phyloP scores from a whole-genome alignment of 2,329 filamentous ascomycete species.

The Erysiphe neolycopersici region DNA sequence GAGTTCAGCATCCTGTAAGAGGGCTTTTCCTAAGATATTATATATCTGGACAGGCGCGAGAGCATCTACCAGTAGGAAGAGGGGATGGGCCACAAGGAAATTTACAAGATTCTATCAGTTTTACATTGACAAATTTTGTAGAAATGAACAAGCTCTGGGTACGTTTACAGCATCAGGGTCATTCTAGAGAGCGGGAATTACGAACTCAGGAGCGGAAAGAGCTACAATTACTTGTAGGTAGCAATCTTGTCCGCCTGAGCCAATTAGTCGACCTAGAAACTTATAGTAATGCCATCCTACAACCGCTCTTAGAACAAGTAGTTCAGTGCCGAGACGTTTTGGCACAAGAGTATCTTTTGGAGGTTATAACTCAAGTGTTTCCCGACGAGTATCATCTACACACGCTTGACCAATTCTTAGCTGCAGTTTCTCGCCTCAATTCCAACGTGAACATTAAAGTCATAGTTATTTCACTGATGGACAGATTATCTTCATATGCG shows the following conservation, averaged over 20 bases:
- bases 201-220: conserved; percentile 86
- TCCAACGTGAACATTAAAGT: conserved; percentile 95
- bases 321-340: conserved; percentile 93
- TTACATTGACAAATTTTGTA: conserved; percentile 93
- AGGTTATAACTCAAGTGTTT: conserved; percentile 97
- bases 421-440: conserved; percentile 74
- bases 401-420: conserved; percentile 83
- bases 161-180: conserved; percentile 84
- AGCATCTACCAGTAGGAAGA: conserved; percentile 55
- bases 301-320: conserved; percentile 78
- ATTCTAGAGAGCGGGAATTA: conserved; percentile 81
- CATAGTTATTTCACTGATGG: conserved; percentile 95
- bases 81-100: conserved; percentile 88
- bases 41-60: conserved; percentile 77
- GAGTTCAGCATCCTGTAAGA: conserved; percentile 87
- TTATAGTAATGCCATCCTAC: conserved; percentile 76
- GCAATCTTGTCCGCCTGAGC: conserved; percentile 82
- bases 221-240: conserved; percentile 81
- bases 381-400: conserved; percentile 96
- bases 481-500: conserved; percentile 82
- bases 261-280: conserved; percentile 85
- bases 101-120: conserved; percentile 90
- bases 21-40: conserved; percentile 93
- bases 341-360: conserved; percentile 87
- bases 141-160: conserved; percentile 99